Evolutionary conservation across 2,329 filamentous ascomycete species (phyloP).

Genomic region (Diaporthe destruens): DNA sequence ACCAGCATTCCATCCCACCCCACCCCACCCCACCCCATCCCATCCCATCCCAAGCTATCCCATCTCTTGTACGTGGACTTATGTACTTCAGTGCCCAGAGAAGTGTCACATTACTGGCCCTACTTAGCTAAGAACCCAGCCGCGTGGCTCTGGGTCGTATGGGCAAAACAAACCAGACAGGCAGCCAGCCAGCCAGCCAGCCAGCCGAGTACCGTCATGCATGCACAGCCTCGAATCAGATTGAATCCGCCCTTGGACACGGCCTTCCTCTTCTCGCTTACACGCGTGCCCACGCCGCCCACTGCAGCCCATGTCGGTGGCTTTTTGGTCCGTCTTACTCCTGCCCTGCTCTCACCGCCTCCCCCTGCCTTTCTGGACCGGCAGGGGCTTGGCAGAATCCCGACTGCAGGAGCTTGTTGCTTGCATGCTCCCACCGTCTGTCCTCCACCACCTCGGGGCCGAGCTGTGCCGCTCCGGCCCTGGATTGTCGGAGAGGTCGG

Average conservation of each 20-base stretch:
- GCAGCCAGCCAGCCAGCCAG: background rate
- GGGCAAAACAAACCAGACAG: background rate
- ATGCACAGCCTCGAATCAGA: slow-evolving; percentile 28
- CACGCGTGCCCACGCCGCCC: slow-evolving; percentile 7
- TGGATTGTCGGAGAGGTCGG: background rate
- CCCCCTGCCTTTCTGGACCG: slow-evolving; percentile 2
- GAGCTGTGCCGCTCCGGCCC: slow-evolving; percentile 9
- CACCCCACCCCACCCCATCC: background rate
- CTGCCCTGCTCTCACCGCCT: slow-evolving; percentile 16
- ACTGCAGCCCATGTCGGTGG: slow-evolving; percentile 10
- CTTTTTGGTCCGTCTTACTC: slow-evolving; percentile 34
- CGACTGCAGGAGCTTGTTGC: slow-evolving; percentile 13
- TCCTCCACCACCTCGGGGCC: slow-evolving; percentile 14
- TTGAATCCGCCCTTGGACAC: slow-evolving; percentile 10
- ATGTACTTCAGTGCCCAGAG: background rate
- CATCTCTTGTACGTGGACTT: background rate
- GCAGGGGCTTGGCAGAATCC: slow-evolving; percentile 1
- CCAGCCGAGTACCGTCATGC: slow-evolving; percentile 6
- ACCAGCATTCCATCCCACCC: slow-evolving; percentile 10
- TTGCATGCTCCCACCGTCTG: background rate
- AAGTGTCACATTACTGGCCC: background rate
- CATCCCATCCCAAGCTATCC: background rate
- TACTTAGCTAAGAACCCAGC: background rate
- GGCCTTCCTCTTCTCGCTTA: slow-evolving; percentile 7
- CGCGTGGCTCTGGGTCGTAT: background rate